Evolutionary conservation across 192 early-diverging fungal genomes (phyloP), one percentile per base, ranked within the genome.

Genomic region (Umbelopsis ramanniana): DNA sequence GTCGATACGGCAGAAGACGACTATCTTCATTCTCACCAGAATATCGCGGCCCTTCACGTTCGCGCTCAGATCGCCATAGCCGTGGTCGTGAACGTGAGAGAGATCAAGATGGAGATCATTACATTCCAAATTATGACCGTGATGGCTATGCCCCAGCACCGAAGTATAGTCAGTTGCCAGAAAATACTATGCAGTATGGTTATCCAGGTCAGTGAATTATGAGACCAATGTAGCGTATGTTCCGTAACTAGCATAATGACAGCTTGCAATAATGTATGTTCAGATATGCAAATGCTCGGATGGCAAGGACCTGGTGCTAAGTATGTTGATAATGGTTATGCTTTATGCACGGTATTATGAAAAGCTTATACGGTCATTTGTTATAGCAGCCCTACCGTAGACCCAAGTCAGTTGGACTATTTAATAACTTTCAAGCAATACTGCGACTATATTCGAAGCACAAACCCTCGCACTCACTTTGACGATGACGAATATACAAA

Each of bases 111-210:
- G 86, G 89, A 29, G 93, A 95, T 66, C 88, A 85, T 48, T 96
- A 95, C 75, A 87, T 93, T 67, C 93, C 93, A n/a, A 91, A 94
- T 63, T 96, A 95, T 71, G 91, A 91, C 12, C 87, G 93, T 43
- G 93, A 96, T 43, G 90, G 90, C 6, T 91, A 91, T 70, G 73
- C 76, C 15, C 90, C 89, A 63, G 87, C 82, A 0, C 87, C 88
- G 4, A 72, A 86, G 24, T 87, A 86, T 71, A 79, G 76, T 33
- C 74, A 80, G 43, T 72, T 76, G 22, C 80, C 80, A 15, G 80
- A 82, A 9, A 46, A 37, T 54, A 45, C 33, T 43, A 52, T 74
- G 33, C 45, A 70, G 21, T 72, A 66, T 40, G 73, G 73, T 23
- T 71, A 69, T 69, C 67, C 66, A 35, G 70, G 52, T 60, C 40